Percentiles rank a stretch among this genome's conserved stretches.
Evolutionary conservation across 2,329 filamentous ascomycete species (phyloP).

Genomic region (Ceratocystis variospora): DNA sequence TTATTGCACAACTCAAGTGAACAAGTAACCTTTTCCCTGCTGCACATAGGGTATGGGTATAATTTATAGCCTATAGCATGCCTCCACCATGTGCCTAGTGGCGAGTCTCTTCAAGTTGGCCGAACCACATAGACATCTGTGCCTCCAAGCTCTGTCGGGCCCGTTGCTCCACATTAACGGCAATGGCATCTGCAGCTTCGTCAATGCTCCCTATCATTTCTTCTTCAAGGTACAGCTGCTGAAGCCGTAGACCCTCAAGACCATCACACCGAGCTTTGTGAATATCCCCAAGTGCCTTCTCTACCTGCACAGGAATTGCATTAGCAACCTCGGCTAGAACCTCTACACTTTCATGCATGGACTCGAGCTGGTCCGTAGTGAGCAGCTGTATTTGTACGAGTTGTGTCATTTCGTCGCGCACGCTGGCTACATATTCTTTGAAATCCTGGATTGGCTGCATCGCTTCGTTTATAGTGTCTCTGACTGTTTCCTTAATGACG

Average conservation of each 20-base stretch:
- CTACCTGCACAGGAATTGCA: background rate
- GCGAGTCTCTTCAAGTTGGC: background rate
- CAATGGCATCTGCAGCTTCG: background rate
- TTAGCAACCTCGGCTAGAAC: background rate
- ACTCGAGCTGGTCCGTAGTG: background rate
- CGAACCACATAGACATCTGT: background rate
- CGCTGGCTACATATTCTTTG: background rate
- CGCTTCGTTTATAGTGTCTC: background rate
- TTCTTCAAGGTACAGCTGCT: background rate
- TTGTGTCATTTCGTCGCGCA: background rate
- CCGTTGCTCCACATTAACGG: background rate
- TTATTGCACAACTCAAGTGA: background rate
- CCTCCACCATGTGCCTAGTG: background rate
- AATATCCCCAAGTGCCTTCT: slow-evolving; percentile 1
- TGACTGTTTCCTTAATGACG: background rate
- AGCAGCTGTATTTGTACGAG: background rate
- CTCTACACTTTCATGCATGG: background rate
- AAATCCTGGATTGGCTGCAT: slow-evolving; percentile 5
- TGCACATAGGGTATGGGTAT: background rate
- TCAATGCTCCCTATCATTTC: background rate
- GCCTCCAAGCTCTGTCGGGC: background rate
- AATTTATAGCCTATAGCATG: background rate
- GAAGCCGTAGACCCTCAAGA: background rate
- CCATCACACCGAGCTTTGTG: slow-evolving; percentile 6
- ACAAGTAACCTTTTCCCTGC: background rate